phyloP scores from a whole-genome alignment of 176 grass and related monocot species.

The Rhynchospora pubera region DNA sequence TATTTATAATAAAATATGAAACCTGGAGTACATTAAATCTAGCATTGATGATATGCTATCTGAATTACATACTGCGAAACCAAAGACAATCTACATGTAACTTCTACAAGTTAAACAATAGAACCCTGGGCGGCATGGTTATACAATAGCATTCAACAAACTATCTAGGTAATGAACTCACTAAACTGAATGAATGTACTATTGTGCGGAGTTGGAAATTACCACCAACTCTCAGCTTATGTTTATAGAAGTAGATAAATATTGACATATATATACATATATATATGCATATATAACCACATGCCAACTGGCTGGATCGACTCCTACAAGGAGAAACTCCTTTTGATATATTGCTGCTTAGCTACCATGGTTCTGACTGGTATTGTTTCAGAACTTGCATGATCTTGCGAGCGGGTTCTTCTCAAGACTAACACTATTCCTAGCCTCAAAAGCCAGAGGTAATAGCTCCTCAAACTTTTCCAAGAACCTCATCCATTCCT shows the following conservation, averaged over 20 bases:
- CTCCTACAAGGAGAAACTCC: background rate
- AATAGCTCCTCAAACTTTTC: constrained; percentile 66
- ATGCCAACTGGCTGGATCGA: background rate
- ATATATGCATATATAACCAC: constrained; percentile 1
- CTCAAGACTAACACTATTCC: constrained; percentile 34
- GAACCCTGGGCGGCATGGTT: background rate
- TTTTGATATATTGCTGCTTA: background rate
- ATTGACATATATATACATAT: background rate
- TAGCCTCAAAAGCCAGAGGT: constrained; percentile 47
- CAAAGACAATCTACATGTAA: background rate
- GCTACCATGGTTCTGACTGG: background rate
- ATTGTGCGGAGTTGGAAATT: background rate
- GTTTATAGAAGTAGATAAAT: constrained; percentile 4
- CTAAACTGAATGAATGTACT: background rate
- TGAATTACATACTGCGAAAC: background rate
- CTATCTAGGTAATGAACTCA: constrained; percentile 3
- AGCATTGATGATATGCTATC: background rate
- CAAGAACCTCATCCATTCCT: constrained; percentile 65
- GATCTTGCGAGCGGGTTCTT: constrained; percentile 22
- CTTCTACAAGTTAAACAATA: background rate
- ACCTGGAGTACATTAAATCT: constrained; percentile 4
- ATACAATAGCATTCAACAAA: background rate
- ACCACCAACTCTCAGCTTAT: constrained; percentile 17
- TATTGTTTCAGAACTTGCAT: constrained; percentile 32
- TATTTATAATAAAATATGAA: background rate